phyloP scores from a whole-genome alignment of 2,329 filamentous ascomycete species.

The Neopestalotiopsis sp. region DNA sequence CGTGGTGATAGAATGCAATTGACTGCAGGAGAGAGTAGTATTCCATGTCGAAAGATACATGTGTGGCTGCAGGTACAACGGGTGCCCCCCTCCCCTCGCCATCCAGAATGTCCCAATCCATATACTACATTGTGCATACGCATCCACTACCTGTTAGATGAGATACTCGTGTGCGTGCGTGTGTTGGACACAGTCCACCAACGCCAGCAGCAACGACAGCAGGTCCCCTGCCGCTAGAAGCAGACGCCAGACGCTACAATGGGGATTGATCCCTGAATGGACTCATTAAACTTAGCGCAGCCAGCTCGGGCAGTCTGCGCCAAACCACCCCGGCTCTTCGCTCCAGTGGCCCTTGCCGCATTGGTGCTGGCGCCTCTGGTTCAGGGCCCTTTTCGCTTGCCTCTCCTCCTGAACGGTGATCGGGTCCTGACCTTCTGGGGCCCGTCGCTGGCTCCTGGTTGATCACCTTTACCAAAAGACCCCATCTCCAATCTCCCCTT shows the following conservation, averaged over 20 bases:
- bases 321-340: conserved; percentile 33
- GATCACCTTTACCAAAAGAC: conserved; percentile 4
- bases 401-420: conserved; percentile 9
- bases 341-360: conserved; percentile 24
- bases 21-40: not conserved
- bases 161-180: conserved; percentile 11
- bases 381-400: conserved; percentile 13
- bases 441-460: conserved; percentile 9
- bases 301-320: conserved; percentile 44
- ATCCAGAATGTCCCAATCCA: not conserved
- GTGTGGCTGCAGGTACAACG: conserved; percentile 8
- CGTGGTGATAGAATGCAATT: conserved; percentile 3
- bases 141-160: conserved; percentile 5
- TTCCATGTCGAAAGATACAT: not conserved
- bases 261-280: conserved; percentile 30
- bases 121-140: not conserved
- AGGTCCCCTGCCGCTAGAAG: conserved; percentile 14
- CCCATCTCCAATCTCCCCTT: conserved; percentile 12
- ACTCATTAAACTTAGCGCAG: conserved; percentile 49
- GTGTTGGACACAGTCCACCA: not conserved
- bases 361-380: conserved; percentile 16
- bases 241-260: not conserved
- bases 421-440: not conserved
- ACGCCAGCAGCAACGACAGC: not conserved
- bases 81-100: not conserved